Conservation (phyloP, 2,329 filamentous ascomycete genomes). For the Mariannaea elegans region DNA sequence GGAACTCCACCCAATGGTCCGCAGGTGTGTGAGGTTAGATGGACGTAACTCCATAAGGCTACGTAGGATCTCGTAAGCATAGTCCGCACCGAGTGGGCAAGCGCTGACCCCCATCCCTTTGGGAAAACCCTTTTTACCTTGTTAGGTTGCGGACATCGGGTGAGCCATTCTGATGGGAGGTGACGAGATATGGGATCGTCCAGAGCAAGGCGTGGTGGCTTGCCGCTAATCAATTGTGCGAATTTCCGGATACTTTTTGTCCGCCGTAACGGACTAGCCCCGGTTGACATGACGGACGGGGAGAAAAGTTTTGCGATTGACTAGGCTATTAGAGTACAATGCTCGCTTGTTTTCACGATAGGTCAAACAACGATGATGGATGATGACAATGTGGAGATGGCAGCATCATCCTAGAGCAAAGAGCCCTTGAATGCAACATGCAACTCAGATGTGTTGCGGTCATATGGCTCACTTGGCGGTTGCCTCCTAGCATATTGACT, state of each 20-base stretch:
- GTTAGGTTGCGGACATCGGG: constrained; percentile 22
- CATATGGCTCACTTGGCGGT: constrained; percentile 13
- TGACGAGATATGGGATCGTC: constrained; percentile 8
- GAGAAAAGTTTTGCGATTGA: too few relatives aligned
- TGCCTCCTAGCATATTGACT: neutral
- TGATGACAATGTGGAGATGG: constrained; percentile 2
- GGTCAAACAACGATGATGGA: neutral
- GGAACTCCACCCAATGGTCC: constrained; percentile 38
- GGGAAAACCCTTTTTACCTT: constrained; percentile 17
- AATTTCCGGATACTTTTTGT: constrained; percentile 17
- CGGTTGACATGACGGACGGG: neutral
- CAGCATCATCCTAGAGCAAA: constrained; percentile 14
- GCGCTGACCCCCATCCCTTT: constrained; percentile 26
- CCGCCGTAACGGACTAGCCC: constrained; percentile 32
- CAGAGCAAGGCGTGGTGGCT: constrained; percentile 15
- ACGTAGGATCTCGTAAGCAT: constrained; percentile 36
- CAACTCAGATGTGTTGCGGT: neutral
- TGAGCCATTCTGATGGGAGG: constrained; percentile 21
- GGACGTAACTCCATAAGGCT: constrained; percentile 7
- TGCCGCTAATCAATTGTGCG: constrained; percentile 11
- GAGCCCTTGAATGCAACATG: constrained; percentile 16
- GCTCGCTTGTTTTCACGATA: constrained; percentile 6
- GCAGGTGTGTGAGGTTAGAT: constrained; percentile 2
- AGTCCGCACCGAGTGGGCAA: constrained; percentile 32
- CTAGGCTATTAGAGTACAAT: too few relatives aligned